phyloP scores from a whole-genome alignment of 768 basidiomycete species.

The Suillus bovinus region DNA sequence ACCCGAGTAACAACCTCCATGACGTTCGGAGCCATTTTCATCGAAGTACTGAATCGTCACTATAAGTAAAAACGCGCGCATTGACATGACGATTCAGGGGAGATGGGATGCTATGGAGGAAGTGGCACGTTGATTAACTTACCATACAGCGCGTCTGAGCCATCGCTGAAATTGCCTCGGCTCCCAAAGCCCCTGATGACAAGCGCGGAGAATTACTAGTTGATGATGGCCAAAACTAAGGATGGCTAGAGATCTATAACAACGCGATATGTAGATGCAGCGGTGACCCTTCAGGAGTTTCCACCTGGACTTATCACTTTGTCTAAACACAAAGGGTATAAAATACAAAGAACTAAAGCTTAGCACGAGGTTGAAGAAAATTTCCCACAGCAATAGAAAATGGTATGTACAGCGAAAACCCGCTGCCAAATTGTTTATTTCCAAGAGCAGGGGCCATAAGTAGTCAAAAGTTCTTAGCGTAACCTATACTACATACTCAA shows the following conservation, averaged over 20 bases:
- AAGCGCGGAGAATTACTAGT: background rate
- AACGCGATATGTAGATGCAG: background rate
- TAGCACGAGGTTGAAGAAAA: background rate
- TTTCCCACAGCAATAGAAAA: slow-evolving; percentile 4
- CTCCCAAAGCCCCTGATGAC: slow-evolving; percentile 1
- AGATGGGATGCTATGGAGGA: background rate
- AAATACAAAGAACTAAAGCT: slow-evolving; percentile 27
- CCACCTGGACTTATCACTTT: background rate
- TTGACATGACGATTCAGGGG: background rate
- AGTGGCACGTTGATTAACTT: background rate
- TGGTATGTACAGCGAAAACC: slow-evolving; percentile 13
- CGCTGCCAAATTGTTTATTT: slow-evolving; percentile 13
- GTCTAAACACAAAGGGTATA: background rate
- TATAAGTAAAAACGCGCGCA: slow-evolving; percentile 4
- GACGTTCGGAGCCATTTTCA: slow-evolving; percentile 27
- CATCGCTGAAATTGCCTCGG: background rate
- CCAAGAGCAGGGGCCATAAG: slow-evolving; percentile 6
- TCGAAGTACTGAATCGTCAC: slow-evolving; percentile 27
- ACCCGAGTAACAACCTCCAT: slow-evolving; percentile 27
- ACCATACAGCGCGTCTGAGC: background rate
- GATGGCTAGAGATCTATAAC: background rate
- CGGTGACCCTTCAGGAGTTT: background rate
- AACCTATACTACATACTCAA: slow-evolving; percentile 21
- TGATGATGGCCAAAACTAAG: background rate
- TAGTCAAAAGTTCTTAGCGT: slow-evolving; percentile 9